Conservation (phyloP, 2,329 filamentous ascomycete genomes). For the Fusarium albosuccineum region DNA sequence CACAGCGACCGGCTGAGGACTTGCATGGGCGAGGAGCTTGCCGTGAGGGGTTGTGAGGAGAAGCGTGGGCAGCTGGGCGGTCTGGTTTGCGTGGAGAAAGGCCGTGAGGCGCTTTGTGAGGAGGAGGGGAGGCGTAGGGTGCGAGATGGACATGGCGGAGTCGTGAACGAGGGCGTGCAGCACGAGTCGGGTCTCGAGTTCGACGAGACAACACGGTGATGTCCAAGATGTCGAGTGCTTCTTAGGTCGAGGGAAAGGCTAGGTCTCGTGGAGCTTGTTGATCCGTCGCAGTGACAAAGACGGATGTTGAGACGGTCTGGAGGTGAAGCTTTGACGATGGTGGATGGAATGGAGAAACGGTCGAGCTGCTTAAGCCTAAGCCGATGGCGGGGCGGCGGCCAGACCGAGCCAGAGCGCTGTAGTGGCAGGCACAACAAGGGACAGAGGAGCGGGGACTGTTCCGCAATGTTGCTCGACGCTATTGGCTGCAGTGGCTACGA, state of each 20-base stretch:
- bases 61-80: constrained; percentile 68
- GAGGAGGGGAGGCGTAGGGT: constrained; percentile 68
- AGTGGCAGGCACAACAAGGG: constrained; percentile 3
- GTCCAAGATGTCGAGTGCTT: not conserved
- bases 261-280: not conserved
- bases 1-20: constrained; percentile 65
- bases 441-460: constrained; percentile 1
- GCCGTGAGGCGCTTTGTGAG: constrained; percentile 74
- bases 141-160: constrained; percentile 51
- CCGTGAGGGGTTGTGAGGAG: constrained; percentile 71
- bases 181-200: too few species aligned
- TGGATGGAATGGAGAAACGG: constrained; percentile 38
- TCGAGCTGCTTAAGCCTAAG: constrained; percentile 19
- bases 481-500: constrained; percentile 20
- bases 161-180: not conserved
- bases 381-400: constrained; percentile 28
- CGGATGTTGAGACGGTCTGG: constrained; percentile 9
- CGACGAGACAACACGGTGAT: not conserved
- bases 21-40: constrained; percentile 74
- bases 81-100: constrained; percentile 71
- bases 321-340: constrained; percentile 26
- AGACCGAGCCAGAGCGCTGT: not conserved
- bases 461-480: constrained; percentile 9
- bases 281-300: not conserved
- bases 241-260: not conserved